Base-by-base conservation (phyloP, 1,284 basidiomycete species). In the Apiotrichum siamense region DNA sequence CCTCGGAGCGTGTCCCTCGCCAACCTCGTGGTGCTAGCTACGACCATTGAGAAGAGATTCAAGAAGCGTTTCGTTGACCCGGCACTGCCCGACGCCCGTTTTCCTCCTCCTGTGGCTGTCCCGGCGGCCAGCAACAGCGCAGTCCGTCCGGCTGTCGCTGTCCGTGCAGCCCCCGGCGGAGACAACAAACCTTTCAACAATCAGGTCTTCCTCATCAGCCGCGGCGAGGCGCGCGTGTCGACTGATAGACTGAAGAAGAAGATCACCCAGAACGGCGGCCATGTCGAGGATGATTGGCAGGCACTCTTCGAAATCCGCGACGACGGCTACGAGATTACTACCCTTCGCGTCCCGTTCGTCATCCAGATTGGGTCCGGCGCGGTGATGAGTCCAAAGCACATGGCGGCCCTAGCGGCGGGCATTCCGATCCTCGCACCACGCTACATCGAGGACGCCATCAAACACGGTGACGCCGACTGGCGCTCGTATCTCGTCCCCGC, bases 391-490 rank as follows among this genome's bases (percentile, higher is more conserved):
- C 79, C 84, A 4, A 92, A 91, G 67, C 88, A 81, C 63, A 76
- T 93, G 45, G 78, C 85, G 6, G 87, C 89, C 7, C 78, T 94
- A 26, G 88, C 86, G 0, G 75, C 90, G 25, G 90, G 90, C 7
- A 83, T 94, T 43, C 91, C 90, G 1, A 89, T 88, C 61, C 64
- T 94, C n/a, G 80, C 79, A 0, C 68, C 78, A 4, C 72, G 78
- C 3, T 92, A 84, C 80, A 53, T 88, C 17, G 62, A 77, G 11
- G 77, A 79, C 23, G 77, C 76, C 26, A 66, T 77, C 31, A 57
- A 64, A 15, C 62, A 61, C 54, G 80, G 58, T 61, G 21, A 20
- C 12, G 67, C 78, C 57, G 78, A 83, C 36, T 92, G 87, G 87
- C 71, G 72, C 25, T 65, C 72, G 1, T 85, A 80, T 60, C 74